These are phyloP conservation scores for Aspergillaceae sp. DNA, from an alignment of 2,329 filamentous ascomycete genomes.

Conservation along the genomic window DNA sequence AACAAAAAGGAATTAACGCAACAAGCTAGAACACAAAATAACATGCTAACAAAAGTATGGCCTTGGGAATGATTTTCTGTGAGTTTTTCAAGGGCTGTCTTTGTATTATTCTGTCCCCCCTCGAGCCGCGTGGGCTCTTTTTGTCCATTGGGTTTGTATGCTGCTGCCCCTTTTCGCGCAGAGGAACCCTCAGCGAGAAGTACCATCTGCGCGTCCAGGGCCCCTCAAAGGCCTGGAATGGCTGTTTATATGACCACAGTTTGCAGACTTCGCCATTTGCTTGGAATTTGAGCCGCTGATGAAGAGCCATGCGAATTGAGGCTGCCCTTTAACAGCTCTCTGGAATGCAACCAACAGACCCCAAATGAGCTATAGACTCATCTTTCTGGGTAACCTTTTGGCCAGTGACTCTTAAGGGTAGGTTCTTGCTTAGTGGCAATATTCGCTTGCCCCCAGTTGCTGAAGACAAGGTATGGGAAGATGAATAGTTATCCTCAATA, in stretches of 20 bases:
- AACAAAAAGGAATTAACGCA: slow-evolving; percentile 45
- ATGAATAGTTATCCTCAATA: neutral
- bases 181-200: neutral
- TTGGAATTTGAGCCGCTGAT: too few relatives aligned
- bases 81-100: neutral
- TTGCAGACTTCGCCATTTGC: neutral
- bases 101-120: neutral
- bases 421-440: neutral
- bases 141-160: neutral
- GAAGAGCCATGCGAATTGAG: too few relatives aligned
- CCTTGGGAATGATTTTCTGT: neutral
- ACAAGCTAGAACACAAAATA: neutral
- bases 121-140: neutral
- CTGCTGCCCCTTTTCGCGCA: neutral
- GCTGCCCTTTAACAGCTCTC: too few relatives aligned
- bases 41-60: slow-evolving; percentile 1
- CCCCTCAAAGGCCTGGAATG: neutral
- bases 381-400: neutral
- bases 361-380: neutral
- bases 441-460: neutral
- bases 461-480: neutral
- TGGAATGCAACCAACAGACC: too few relatives aligned
- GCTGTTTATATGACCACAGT: neutral
- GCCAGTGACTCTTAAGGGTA: neutral
- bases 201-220: neutral